Base-by-base conservation (phyloP, 2,329 filamentous ascomycete species). In the Pseudocercospora ulei region DNA sequence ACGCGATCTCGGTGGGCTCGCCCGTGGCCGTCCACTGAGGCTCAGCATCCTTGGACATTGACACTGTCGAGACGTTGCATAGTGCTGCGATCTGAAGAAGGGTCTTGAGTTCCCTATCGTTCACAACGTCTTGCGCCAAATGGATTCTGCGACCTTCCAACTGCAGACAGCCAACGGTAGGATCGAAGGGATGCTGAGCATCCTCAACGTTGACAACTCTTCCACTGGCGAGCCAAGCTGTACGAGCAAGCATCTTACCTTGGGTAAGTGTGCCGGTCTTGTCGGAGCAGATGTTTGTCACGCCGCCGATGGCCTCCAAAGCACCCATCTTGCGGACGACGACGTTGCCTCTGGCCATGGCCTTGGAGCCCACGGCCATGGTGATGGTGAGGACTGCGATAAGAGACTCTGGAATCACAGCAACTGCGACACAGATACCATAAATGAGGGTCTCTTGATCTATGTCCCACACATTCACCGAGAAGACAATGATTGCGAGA, bases 1-100 rank as follows among this genome's bases (percentile, higher is more conserved):
- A 77, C 1, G 79, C 79, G 43, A 83, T 80, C 50, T 83, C 79
- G 0, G 78, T 82, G 0, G 76, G 75, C 47, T 80, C 76, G 14
- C 76, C 78, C 20, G 49, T 72, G 66, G 72, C 75, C 38, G 72
- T 67, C 76, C 77, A 81, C 22, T 69, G 64, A 7, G 68, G 65
- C 7, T 72, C 63, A 30, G 62, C 62, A 39, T 71, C 63, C 13
- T 47, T 41, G 2, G 50, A 48, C 72, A 69, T 52, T 29, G 63
- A 63, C 3, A 76, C 69, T 16, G 68, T 69, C 1, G 77, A 74
- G 12, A 81, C 62, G 49, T 81, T 82, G 33, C 76, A 76, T 31
- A 80, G 66, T 0, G 76, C 70, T 4, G 75, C 73, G 12, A 78
- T 68, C 40, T 76, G 71, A 28, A 81, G 67, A 48, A 64, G 62